A percentile compares a stretch with the other conserved stretches of the same genome.
Conservation (phyloP, 352 stramenopile species). For the Globisporangium cystogenes region DNA sequence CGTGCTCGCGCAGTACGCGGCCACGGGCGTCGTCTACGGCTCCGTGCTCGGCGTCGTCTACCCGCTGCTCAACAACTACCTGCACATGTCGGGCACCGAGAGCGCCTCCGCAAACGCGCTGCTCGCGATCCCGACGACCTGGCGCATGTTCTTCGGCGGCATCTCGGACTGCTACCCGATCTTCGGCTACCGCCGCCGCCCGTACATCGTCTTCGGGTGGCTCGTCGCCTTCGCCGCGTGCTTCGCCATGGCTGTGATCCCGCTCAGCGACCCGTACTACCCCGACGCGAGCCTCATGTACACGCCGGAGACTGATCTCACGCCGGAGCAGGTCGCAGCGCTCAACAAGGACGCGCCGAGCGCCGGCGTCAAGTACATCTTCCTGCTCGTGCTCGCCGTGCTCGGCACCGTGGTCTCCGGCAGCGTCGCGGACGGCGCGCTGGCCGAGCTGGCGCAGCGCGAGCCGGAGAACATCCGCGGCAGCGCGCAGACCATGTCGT, state of each 20-base stretch:
- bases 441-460: slow-evolving; percentile 59
- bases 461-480: slow-evolving; percentile 41
- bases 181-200: slow-evolving; percentile 30
- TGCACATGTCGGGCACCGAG: slow-evolving; percentile 42
- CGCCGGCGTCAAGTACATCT: slow-evolving; percentile 40
- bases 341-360: slow-evolving; percentile 44
- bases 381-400: slow-evolving; percentile 55
- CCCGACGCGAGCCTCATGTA: slow-evolving; percentile 26
- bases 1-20: slow-evolving; percentile 41
- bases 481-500: slow-evolving; percentile 52
- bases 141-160: slow-evolving; percentile 51
- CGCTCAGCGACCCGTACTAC: slow-evolving; percentile 52
- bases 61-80: slow-evolving; percentile 47
- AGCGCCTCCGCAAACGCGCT: slow-evolving; percentile 22
- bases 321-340: slow-evolving; percentile 26
- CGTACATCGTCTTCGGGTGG: slow-evolving; percentile 65
- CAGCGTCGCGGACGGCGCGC: slow-evolving; percentile 32
- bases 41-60: slow-evolving; percentile 36
- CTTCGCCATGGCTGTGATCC: slow-evolving; percentile 29
- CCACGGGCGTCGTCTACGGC: slow-evolving; percentile 41
- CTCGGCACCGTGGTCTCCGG: slow-evolving; percentile 48
- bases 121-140: slow-evolving; percentile 42
- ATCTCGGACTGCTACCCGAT: slow-evolving; percentile 35
- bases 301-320: slow-evolving; percentile 24
- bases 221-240: slow-evolving; percentile 22